A percentile compares a stretch with the other conserved stretches of the same genome.
phyloP scores from a whole-genome alignment of 805 yeast genomes.

The Danielia oregonensis region DNA sequence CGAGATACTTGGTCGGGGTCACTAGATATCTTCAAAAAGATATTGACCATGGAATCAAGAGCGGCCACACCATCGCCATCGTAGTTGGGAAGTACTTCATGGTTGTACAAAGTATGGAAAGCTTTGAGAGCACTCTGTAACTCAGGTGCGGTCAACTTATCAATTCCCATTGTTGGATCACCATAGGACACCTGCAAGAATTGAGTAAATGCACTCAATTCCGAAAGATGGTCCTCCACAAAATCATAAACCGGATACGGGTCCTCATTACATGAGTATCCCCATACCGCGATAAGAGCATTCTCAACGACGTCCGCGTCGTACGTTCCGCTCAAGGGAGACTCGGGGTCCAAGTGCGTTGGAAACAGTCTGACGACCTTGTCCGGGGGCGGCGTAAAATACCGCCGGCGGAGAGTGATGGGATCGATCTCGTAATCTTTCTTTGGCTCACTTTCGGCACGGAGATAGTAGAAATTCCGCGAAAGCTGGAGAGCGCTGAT shows the following conservation, averaged over 20 bases:
- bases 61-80: background rate
- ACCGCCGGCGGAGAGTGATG: background rate
- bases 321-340: background rate
- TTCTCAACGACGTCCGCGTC: constrained; percentile 1
- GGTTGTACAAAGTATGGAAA: constrained; percentile 1
- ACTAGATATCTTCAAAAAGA: too few relatives aligned
- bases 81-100: background rate
- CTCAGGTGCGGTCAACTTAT: constrained; percentile 5
- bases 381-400: too few relatives aligned
- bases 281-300: too few relatives aligned
- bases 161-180: background rate
- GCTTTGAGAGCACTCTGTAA: constrained; percentile 1
- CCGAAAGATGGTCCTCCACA: background rate
- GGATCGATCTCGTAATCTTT: background rate
- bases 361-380: too few relatives aligned
- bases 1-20: too few relatives aligned
- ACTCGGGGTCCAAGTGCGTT: background rate
- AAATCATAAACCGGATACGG: background rate
- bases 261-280: too few relatives aligned
- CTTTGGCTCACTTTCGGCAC: too few relatives aligned
- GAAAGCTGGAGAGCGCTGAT: too few relatives aligned
- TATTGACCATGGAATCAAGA: background rate
- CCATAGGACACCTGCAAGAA: constrained; percentile 2
- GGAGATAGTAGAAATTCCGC: too few relatives aligned
- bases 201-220: constrained; percentile 1